These are phyloP conservation scores for Croton setiger DNA, from an alignment of 441 rosid genomes.

Conservation along the genomic window DNA sequence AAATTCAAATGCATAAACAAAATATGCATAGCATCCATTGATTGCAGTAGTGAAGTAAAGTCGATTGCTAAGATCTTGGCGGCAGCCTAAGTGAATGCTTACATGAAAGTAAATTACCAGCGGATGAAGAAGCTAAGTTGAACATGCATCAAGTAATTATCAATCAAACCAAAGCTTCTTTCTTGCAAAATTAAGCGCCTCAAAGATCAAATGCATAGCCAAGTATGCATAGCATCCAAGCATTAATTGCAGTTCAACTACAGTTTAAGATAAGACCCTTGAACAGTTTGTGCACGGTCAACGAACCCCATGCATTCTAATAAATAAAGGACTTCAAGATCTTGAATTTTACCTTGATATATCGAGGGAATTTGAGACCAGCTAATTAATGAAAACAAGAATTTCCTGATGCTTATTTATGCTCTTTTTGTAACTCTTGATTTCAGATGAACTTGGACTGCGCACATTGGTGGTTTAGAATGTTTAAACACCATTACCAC, in stretches of 20 bases:
- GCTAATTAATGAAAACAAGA: background rate
- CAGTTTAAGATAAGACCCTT: background rate
- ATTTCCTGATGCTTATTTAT: background rate
- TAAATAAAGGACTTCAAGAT: background rate
- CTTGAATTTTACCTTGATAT: background rate
- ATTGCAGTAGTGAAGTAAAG: too few relatives aligned
- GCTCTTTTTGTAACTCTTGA: background rate
- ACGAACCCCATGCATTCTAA: background rate
- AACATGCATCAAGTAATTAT: background rate
- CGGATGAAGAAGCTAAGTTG: too few relatives aligned
- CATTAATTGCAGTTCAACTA: background rate
- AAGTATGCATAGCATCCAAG: background rate
- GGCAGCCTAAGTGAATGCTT: too few relatives aligned
- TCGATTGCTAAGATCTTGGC: too few relatives aligned
- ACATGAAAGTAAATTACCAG: too few relatives aligned
- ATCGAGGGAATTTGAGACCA: background rate
- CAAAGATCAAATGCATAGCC: background rate
- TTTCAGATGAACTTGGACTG: background rate
- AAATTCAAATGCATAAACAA: too few relatives aligned
- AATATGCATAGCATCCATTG: too few relatives aligned
- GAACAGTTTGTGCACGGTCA: background rate
- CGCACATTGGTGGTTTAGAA: background rate
- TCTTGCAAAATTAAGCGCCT: background rate
- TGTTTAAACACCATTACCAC: background rate
- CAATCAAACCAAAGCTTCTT: background rate